Conservation (phyloP, 2,329 filamentous ascomycete genomes). For the Monilinia fructigena region DNA sequence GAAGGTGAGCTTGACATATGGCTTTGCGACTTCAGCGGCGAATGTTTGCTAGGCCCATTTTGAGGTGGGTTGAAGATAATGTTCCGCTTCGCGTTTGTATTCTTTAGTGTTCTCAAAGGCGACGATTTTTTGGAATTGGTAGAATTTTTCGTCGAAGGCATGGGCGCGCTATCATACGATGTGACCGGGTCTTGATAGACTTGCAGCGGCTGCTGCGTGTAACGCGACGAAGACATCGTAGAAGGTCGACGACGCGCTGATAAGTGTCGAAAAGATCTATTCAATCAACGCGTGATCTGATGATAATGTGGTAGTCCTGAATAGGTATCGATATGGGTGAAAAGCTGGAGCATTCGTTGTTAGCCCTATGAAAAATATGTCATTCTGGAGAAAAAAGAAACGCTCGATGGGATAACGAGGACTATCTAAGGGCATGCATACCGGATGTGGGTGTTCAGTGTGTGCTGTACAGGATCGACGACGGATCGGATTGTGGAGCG, state of each 20-base stretch:
- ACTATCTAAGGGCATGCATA: slow-evolving; percentile 33
- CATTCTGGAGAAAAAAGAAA: slow-evolving; percentile 25
- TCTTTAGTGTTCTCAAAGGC: slow-evolving; percentile 45
- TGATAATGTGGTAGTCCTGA: slow-evolving; percentile 55
- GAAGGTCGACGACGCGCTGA: slow-evolving; percentile 33
- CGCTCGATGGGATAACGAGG: slow-evolving; percentile 27
- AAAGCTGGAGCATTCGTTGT: slow-evolving; percentile 30
- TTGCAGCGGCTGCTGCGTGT: slow-evolving; percentile 51
- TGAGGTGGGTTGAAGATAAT: slow-evolving; percentile 64
- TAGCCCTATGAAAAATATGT: slow-evolving; percentile 28
- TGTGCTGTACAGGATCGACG: slow-evolving; percentile 36
- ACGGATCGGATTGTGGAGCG: slow-evolving; percentile 39
- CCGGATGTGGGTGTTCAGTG: slow-evolving; percentile 32
- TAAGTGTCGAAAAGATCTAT: slow-evolving; percentile 9
- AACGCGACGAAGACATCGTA: slow-evolving; percentile 55
- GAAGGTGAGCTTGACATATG: slow-evolving; percentile 57
- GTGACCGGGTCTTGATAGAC: slow-evolving; percentile 57
- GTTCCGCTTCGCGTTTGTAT: slow-evolving; percentile 52
- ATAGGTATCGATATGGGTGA: slow-evolving; percentile 7
- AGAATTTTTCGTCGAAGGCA: slow-evolving; percentile 35
- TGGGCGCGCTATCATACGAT: slow-evolving; percentile 42
- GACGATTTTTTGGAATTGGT: slow-evolving; percentile 34
- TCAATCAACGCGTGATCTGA: slow-evolving; percentile 43
- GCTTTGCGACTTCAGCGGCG: slow-evolving; percentile 65
- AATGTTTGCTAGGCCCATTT: slow-evolving; percentile 53